Conservation (phyloP, 164 flowering plant species). For the Chimonanthus praecox region DNA sequence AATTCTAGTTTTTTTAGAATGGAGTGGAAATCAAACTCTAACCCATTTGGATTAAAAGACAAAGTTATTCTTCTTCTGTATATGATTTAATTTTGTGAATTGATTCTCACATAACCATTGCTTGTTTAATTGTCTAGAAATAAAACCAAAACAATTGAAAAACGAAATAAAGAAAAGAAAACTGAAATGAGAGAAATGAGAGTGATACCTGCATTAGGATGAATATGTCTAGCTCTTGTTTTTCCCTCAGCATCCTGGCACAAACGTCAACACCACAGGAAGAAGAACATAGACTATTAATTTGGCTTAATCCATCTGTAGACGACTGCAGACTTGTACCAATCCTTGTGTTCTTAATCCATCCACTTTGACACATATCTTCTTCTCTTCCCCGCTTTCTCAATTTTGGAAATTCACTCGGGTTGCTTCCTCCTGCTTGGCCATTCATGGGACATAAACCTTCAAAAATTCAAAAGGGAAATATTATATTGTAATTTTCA, state of each 20-base stretch:
- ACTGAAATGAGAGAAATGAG: not conserved
- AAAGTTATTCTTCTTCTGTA: no score
- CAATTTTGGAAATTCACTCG: not conserved
- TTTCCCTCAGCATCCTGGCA: constrained; percentile 7
- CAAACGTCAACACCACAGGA: constrained; percentile 2
- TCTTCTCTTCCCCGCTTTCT: constrained; percentile 15
- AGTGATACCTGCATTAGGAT: constrained; percentile 6
- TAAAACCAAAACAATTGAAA: no score
- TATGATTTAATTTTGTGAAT: no score
- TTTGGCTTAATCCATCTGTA: not conserved
- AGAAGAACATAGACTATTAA: constrained; percentile 1
- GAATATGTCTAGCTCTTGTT: constrained; percentile 10
- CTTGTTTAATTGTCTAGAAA: no score
- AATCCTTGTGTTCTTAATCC: constrained; percentile 2
- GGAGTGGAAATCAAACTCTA: no score
- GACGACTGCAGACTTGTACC: not conserved
- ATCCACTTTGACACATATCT: not conserved
- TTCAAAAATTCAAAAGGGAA: not conserved
- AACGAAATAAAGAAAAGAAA: not conserved
- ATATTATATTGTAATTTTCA: not conserved
- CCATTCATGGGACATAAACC: not conserved
- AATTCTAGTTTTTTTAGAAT: no score
- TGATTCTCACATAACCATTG: no score
- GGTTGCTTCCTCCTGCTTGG: not conserved
- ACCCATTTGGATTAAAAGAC: no score